Percentiles rank a stretch among this genome's conserved stretches.
phyloP scores from a whole-genome alignment of 1,284 basidiomycete species.

The Pholiota adiposa region DNA sequence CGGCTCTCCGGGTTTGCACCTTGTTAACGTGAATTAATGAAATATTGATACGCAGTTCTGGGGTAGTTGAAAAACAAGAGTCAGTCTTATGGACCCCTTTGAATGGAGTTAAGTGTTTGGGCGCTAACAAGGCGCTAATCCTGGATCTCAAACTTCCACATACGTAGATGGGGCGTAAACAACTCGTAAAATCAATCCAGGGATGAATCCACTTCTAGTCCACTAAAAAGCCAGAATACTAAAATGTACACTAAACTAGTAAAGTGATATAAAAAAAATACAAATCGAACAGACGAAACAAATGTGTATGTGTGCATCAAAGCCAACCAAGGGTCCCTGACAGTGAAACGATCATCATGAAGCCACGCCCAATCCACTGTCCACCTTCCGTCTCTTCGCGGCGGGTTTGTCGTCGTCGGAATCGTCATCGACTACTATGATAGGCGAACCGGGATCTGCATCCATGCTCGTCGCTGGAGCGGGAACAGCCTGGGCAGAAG shows the following conservation, averaged over 20 bases:
- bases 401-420: conserved; percentile 60
- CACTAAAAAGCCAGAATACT: conserved; percentile 3
- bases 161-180: too few relatives aligned
- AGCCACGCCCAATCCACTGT: conserved; percentile 25
- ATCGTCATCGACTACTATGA: conserved; percentile 57
- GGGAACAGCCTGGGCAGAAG: conserved; percentile 23
- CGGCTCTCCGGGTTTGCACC: too few relatives aligned
- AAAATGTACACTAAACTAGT: conserved; percentile 11
- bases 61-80: too few relatives aligned
- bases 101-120: too few relatives aligned
- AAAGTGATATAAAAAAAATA: conserved; percentile 9
- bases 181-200: too few relatives aligned
- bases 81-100: too few relatives aligned
- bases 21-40: too few relatives aligned
- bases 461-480: background rate
- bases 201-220: background rate
- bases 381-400: conserved; percentile 58
- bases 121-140: too few relatives aligned
- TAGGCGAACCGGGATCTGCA: conserved; percentile 42
- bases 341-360: conserved; percentile 6
- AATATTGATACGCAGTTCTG: too few relatives aligned
- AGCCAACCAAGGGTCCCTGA: background rate
- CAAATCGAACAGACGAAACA: conserved; percentile 6
- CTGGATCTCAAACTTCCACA: too few relatives aligned
- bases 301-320: background rate